phyloP scores from a whole-genome alignment of 2,329 filamentous ascomycete species.

The Paramyrothecium roridum region DNA sequence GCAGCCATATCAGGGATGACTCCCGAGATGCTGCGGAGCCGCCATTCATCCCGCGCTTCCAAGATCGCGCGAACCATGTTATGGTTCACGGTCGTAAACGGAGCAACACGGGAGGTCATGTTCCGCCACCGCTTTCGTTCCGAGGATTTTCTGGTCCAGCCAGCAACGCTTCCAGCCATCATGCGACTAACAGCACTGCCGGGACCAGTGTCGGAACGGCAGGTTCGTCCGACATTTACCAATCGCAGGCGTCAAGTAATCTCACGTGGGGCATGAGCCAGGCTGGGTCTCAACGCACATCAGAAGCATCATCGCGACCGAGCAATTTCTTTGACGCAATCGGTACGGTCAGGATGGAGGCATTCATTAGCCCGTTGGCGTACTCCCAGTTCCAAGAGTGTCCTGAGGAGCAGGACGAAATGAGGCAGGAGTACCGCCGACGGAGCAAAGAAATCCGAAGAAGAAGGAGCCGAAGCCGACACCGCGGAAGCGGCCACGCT shows the following conservation, averaged over 20 bases:
- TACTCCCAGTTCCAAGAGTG: conserved; percentile 44
- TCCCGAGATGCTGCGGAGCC: conserved; percentile 65
- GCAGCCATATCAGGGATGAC: conserved; percentile 39
- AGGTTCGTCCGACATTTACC: conserved; percentile 59
- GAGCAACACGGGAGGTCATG: conserved; percentile 81
- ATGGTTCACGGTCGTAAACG: conserved; percentile 74
- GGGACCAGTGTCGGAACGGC: conserved; percentile 56
- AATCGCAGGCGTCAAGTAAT: conserved; percentile 48
- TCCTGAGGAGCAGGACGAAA: conserved; percentile 48
- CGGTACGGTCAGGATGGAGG: conserved; percentile 94
- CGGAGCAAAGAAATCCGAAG: conserved; percentile 55
- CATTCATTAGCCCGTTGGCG: conserved; percentile 73
- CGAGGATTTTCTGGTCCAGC: conserved; percentile 69
- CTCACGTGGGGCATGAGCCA: conserved; percentile 43
- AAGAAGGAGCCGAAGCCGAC: conserved; percentile 49
- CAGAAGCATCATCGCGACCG: conserved; percentile 50
- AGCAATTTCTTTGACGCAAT: conserved; percentile 80
- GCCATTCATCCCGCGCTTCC: conserved; percentile 68
- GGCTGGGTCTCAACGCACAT: conserved; percentile 46
- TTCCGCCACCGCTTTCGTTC: conserved; percentile 68
- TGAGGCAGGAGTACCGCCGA: conserved; percentile 42
- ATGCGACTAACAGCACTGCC: conserved; percentile 53
- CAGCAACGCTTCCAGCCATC: conserved; percentile 38
- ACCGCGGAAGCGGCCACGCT: conserved; percentile 46
- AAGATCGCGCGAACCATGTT: conserved; percentile 48